Conservation (phyloP, 352 stramenopile genomes). For the Phytophthora macrochlamydospora region DNA sequence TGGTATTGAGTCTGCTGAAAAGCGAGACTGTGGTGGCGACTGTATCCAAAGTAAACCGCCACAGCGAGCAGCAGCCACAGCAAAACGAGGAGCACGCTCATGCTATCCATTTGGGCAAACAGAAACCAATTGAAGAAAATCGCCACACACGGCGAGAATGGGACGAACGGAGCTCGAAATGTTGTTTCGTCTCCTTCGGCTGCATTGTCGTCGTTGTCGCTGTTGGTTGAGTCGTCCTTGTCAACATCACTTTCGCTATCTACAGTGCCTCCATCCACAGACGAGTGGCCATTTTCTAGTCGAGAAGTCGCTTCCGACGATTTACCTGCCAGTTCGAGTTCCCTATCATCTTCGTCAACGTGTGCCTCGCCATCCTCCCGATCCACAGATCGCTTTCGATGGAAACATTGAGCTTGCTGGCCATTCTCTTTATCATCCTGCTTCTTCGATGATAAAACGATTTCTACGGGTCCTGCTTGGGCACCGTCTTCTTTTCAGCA, state of each 20-base stretch:
- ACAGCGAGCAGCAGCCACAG: conserved; percentile 76
- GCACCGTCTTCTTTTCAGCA: conserved; percentile 14
- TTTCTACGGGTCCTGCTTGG: conserved; percentile 17
- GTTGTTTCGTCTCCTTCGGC: conserved; percentile 36
- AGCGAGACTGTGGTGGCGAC: conserved; percentile 69
- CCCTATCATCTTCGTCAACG: conserved; percentile 3
- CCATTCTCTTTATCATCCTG: conserved; percentile 6
- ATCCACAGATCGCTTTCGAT: conserved; percentile 23
- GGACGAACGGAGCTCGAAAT: conserved; percentile 76
- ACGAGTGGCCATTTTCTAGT: conserved; percentile 8
- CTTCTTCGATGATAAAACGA: conserved; percentile 29
- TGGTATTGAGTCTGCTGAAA: conserved; percentile 72
- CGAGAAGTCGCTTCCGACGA: conserved; percentile 5
- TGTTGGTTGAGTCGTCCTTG: conserved; percentile 11
- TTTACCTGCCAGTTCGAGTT: neutral
- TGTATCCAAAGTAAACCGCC: conserved; percentile 74
- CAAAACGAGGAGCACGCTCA: conserved; percentile 65
- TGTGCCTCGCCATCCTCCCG: conserved; percentile 13
- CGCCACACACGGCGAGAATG: conserved; percentile 76
- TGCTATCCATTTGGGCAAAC: conserved; percentile 79
- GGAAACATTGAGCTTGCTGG: neutral
- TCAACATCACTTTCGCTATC: conserved; percentile 27
- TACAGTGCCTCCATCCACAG: conserved; percentile 11
- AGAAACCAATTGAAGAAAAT: conserved; percentile 92
- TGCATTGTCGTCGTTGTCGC: conserved; percentile 31